Evolutionary conservation across 2,329 filamentous ascomycete species (phyloP).

Genomic region (Colletotrichum sp.): DNA sequence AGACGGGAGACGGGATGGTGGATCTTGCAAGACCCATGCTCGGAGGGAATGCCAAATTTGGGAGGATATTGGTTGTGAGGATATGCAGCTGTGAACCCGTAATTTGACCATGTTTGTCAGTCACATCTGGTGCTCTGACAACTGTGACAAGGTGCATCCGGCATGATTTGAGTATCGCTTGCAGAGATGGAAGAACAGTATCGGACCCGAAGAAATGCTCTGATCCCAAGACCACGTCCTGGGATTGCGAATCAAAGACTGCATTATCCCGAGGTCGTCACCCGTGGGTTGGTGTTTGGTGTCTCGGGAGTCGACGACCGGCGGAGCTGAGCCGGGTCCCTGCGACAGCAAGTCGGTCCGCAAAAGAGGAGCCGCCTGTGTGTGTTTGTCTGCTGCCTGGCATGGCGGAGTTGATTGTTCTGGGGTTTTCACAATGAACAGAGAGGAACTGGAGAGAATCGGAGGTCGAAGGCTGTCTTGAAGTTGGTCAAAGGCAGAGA

Average conservation of each 20-base stretch:
- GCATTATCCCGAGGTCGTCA: conserved; percentile 13
- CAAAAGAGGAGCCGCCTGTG: not conserved
- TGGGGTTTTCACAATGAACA: not conserved
- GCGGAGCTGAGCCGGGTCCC: not conserved
- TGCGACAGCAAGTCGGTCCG: conserved; percentile 3
- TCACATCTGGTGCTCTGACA: not conserved
- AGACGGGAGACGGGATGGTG: not conserved
- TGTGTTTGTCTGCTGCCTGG: not conserved
- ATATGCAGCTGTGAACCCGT: not conserved
- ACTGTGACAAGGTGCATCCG: not conserved
- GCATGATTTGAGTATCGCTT: not conserved
- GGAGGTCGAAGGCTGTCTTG: not conserved
- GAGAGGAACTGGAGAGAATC: not conserved
- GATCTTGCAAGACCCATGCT: not conserved
- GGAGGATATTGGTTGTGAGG: not conserved
- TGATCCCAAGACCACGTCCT: conserved; percentile 8
- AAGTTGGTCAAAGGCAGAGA: not conserved
- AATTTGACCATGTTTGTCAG: not conserved
- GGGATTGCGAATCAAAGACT: conserved; percentile 11
- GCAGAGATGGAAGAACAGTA: not conserved
- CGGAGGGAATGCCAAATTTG: not conserved
- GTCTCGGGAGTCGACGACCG: conserved; percentile 15
- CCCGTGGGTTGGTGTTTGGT: conserved; percentile 11
- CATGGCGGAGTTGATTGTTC: not conserved
- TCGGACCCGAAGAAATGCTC: not conserved